Evolutionary conservation across 352 stramenopile species (phyloP).

Genomic region (Phytophthora pinifolia): DNA sequence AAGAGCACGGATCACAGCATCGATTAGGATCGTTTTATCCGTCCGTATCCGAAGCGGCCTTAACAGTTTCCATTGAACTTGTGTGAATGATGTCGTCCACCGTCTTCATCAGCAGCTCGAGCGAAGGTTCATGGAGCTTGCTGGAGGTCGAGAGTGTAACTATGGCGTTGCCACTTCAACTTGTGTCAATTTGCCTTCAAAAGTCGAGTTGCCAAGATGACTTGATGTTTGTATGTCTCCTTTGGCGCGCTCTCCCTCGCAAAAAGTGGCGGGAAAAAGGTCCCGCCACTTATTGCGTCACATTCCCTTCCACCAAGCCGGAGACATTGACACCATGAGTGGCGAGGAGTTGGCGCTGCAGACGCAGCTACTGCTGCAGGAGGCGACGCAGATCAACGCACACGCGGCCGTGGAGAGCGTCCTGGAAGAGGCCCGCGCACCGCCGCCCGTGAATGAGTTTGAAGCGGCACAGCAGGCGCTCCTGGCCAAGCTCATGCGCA

Average conservation of each 20-base stretch:
- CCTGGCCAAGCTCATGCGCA: slow-evolving; percentile 62
- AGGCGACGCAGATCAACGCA: slow-evolving; percentile 60
- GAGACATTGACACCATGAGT: slow-evolving; percentile 27
- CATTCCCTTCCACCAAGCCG: not conserved
- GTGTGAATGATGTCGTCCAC: slow-evolving; percentile 18
- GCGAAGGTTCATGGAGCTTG: slow-evolving; percentile 8
- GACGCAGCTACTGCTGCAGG: slow-evolving; percentile 79
- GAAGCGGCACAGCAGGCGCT: slow-evolving; percentile 59
- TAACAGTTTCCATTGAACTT: slow-evolving; percentile 9
- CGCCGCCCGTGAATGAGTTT: slow-evolving; percentile 39
- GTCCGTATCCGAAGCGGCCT: slow-evolving; percentile 7
- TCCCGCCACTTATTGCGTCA: slow-evolving; percentile 3
- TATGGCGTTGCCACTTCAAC: slow-evolving; percentile 10
- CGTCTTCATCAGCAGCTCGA: slow-evolving; percentile 8
- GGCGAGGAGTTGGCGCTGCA: slow-evolving; percentile 65
- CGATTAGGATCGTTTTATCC: slow-evolving; percentile 13
- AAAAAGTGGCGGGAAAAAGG: slow-evolving; percentile 25
- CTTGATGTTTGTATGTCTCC: slow-evolving; percentile 19
- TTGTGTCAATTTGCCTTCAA: slow-evolving; percentile 1
- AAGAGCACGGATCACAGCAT: slow-evolving; percentile 14
- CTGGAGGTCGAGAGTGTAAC: slow-evolving; percentile 3
- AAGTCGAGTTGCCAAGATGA: not conserved
- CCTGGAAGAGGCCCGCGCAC: slow-evolving; percentile 20
- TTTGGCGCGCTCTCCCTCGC: slow-evolving; percentile 14
- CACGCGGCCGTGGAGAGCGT: slow-evolving; percentile 34